A percentile compares a stretch with the other conserved stretches of the same genome.
Evolutionary conservation across 495 filamentous ascomycete genomes (phyloP).

Genomic region (Bacidia rubella): DNA sequence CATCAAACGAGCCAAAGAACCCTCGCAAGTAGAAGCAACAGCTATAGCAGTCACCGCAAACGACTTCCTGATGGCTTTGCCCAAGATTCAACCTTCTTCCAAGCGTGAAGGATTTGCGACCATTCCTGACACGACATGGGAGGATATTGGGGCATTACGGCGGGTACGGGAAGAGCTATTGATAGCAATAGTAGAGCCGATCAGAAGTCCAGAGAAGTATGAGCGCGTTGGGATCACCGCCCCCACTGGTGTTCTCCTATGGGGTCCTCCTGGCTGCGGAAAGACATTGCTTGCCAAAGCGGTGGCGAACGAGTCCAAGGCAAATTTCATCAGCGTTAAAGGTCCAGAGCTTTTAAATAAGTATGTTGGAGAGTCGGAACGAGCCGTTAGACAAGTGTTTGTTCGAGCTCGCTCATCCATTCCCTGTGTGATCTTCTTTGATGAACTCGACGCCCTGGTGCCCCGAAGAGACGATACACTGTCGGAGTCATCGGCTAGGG

Average conservation of each 20-base stretch:
- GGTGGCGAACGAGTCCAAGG: conserved; percentile 85
- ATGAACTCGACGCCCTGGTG: conserved; percentile 87
- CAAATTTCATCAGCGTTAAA: conserved; percentile 97
- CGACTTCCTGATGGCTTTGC: conserved; percentile 66
- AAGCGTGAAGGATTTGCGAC: conserved; percentile 95
- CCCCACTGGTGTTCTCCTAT: conserved; percentile 83
- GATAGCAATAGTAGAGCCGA: conserved; percentile 84
- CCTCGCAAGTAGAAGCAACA: conserved; percentile 29
- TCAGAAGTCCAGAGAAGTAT: conserved; percentile 72
- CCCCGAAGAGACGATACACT: conserved; percentile 70
- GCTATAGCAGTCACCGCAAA: conserved; percentile 36
- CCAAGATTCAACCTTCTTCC: conserved; percentile 79
- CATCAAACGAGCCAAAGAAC: conserved; percentile 38
- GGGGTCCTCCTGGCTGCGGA: conserved; percentile 93
- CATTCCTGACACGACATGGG: conserved; percentile 93
- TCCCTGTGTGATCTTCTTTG: conserved; percentile 95
- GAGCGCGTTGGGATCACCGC: conserved; percentile 70
- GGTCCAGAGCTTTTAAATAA: conserved; percentile 90
- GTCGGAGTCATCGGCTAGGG: conserved; percentile 70
- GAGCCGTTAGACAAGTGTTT: conserved; percentile 86
- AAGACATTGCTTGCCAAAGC: conserved; percentile 96
- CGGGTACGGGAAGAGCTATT: conserved; percentile 69
- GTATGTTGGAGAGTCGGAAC: conserved; percentile 90
- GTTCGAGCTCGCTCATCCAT: conserved; percentile 71
- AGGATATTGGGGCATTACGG: conserved; percentile 75